Percentiles rank a stretch among this genome's conserved stretches.
Evolutionary conservation across 331 rosid genomes (phyloP).

Genomic region (Malus hybrid): DNA sequence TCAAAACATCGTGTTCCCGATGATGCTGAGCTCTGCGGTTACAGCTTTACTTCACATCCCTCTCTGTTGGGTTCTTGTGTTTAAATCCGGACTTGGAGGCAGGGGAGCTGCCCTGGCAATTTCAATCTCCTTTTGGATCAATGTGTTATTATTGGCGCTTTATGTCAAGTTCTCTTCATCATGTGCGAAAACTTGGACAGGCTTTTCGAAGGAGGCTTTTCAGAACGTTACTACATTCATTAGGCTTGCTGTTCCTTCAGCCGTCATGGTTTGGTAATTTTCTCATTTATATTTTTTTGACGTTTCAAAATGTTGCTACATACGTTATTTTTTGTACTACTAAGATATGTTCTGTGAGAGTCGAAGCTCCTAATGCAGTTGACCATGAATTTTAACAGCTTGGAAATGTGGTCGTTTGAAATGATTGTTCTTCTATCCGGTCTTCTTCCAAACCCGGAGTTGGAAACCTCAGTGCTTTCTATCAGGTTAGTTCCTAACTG

Average conservation of each 20-base stretch:
- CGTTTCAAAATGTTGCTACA: neutral
- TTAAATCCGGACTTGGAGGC: constrained; percentile 49
- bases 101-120: constrained; percentile 69
- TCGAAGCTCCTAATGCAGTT: neutral
- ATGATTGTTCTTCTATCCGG: constrained; percentile 67
- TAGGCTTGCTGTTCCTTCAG: constrained; percentile 67
- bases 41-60: constrained; percentile 45
- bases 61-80: constrained; percentile 54
- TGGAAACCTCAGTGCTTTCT: constrained; percentile 76
- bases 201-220: constrained; percentile 56
- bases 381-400: constrained; percentile 34
- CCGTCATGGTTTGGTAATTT: constrained; percentile 76
- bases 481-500: constrained; percentile 34
- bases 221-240: constrained; percentile 32
- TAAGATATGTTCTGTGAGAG: neutral
- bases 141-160: constrained; percentile 40
- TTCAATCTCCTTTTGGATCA: constrained; percentile 59
- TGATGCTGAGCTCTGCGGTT: constrained; percentile 49
- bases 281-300: neutral
- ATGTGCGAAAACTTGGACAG: constrained; percentile 57
- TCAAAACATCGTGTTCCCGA: constrained; percentile 62
- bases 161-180: constrained; percentile 66
- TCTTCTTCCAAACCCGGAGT: constrained; percentile 56
- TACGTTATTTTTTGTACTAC: neutral
- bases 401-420: constrained; percentile 80